Evolutionary conservation across 352 stramenopile genomes (phyloP), one percentile per base, ranked within the genome.

Genomic region (Pythium folliculosum): DNA sequence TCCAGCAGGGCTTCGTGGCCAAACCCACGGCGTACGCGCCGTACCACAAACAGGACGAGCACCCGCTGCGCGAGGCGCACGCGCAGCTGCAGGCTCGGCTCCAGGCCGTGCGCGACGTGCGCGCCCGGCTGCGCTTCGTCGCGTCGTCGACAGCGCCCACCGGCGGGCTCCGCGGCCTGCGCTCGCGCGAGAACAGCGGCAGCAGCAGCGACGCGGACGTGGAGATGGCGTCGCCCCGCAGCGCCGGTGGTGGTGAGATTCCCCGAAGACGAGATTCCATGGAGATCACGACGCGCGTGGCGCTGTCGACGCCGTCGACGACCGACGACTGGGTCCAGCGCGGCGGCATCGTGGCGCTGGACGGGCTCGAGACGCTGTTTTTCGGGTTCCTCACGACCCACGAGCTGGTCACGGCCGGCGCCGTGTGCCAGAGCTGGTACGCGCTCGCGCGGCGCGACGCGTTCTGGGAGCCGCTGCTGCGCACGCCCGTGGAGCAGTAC

Each of bases 1-100:
- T 89, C 25, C 75, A 86, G 60, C 88, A 90, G 69, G 77, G 71
- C 49, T 91, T 82, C 65, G 64, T 81, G 67, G 71, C 83, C 48
- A 88, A 86, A 35, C 86, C 86, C 16, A 90, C 86, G 17, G 79
- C 86, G 44, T 92, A 91, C 60, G 84, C 77, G 40, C 86, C 86
- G 14, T 76, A 80, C 21, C 62, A 72, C 0, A 65, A 67, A 19
- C 57, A 76, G 7, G 78, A 82, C 10, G 80, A 90, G 23, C 81
- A 94, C 63, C 85, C 85, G 54, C 75, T 94, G 19, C 66, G 77
- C 45, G 71, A 83, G 40, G 77, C 89, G 66, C 70, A 80, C 59
- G 69, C 71, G 1, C 78, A 89, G 60, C 86, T 83, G 37, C 65
- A 70, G 14, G 83, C 87, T 44, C 90, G 89, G 60, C 75, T 93